A percentile compares a stretch with the other conserved stretches of the same genome.
Conservation (phyloP, 331 rosid species). For the Pyrus hybrid region DNA sequence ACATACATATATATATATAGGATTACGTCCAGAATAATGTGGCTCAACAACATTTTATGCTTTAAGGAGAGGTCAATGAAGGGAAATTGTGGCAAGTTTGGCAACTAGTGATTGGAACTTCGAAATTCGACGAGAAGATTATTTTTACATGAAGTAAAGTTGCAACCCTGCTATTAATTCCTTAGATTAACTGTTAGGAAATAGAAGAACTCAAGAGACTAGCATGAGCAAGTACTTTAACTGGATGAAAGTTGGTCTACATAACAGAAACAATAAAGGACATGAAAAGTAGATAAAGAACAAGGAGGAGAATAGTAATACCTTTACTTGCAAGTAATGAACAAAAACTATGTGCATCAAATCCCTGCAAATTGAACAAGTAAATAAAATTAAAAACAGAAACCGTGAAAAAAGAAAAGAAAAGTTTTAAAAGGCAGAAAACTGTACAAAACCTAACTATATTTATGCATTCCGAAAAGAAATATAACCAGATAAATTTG, state of each 20-base stretch:
- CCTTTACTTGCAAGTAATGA: conserved; percentile 93
- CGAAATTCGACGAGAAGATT: background rate
- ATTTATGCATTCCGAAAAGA: background rate
- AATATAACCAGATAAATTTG: background rate
- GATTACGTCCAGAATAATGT: no score
- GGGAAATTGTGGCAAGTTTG: background rate
- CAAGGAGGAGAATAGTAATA: conserved; percentile 10
- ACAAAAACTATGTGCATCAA: conserved; percentile 91
- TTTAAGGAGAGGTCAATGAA: background rate
- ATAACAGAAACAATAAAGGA: background rate
- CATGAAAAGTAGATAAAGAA: conserved; percentile 5
- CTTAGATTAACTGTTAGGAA: background rate
- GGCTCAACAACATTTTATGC: background rate
- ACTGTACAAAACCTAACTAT: background rate
- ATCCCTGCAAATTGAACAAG: conserved; percentile 48
- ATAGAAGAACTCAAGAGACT: background rate
- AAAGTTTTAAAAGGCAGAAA: background rate
- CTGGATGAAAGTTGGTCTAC: background rate
- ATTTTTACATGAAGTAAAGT: background rate
- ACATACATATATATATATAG: no score
- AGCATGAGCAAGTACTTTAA: background rate
- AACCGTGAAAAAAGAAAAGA: background rate
- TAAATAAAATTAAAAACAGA: conserved; percentile 9
- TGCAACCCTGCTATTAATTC: background rate
- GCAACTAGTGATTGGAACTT: background rate